Base-by-base conservation (phyloP, 495 filamentous ascomycete genomes). In the Hypomontagnella monticulosa region DNA sequence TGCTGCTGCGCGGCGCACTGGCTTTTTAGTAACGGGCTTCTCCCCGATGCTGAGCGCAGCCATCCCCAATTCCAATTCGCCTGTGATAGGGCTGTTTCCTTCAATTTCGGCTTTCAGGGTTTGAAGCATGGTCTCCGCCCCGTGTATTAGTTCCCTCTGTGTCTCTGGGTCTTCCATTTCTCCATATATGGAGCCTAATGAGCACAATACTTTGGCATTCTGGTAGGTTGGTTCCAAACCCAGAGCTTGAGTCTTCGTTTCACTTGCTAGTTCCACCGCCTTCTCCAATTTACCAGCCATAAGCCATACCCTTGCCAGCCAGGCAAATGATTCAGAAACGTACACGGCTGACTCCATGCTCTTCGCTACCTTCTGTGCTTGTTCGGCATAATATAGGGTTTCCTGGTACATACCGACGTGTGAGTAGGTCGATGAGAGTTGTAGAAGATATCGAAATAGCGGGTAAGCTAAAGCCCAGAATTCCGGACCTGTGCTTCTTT, bases 321-420 rank as follows among this genome's bases (percentile, higher is more conserved):
- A 81, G 2, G 86, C 83, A 12, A 81, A 75, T 19, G 82, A 83
- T 27, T 84, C 75, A 3, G 83, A 78, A 8, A 83, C 66, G 37
- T 88, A 85, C 14, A 84, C 78, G 63, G 85, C 82, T 3, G 92
- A 88, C 34, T 84, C 78, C 7, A 89, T 84, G 10, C 88, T 85
- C 41, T 85, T 81, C 47, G 91, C 92, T 60, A 97, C 86, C 72
- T 91, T 92, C 49, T 90, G 79, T 1, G 92, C 92, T 70, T 96
- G 89, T 63, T 97, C 89, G 5, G 89, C 85, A 67, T 96, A 96
- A 75, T 93, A 95, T n/a, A 94, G 79, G 5, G 93, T 90, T 72
- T 98, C 96, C 49, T 90, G 88, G 66, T 93, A 91, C 73, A 97
- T 83, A 43, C 96, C 94, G 68, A 93, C 84, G 54, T 93, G 87